Evolutionary conservation across 495 filamentous ascomycete genomes (phyloP), one percentile per base, ranked within the genome.

Genomic region (Xylaria acuta): DNA sequence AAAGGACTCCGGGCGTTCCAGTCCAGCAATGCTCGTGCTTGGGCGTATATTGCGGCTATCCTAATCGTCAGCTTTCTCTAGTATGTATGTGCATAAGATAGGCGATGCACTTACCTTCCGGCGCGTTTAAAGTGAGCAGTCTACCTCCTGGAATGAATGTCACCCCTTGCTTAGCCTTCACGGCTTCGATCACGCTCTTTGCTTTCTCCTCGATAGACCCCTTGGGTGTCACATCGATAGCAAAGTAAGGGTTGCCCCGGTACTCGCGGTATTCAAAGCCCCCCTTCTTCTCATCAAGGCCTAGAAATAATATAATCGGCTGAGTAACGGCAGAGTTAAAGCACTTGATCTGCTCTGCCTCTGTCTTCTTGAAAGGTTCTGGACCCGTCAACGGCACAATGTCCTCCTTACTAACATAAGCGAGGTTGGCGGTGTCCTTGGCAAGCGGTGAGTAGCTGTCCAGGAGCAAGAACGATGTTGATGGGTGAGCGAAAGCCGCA

Each of bases 1-100:
- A 94, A 98, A 45, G 90, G 93, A 78, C 97, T 98, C 58, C 95
- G 92, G 62, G 85, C 87, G 82, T 99, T 98, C 96, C 96, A 99
- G 83, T 98, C 96, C 38, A 95, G 79, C 47, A 97, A 82, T n/a
- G 93, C 90, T 74, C 95, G 92, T 3, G 94, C 92, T 77, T 96
- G 92, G n/a, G 93, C 97, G 77, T 93, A 94, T 54, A 97, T 93
- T 68, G 94, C 95, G 70, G 94, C 95, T 94, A 45, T 71, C 27
- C 34, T 40, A 43, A 5, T 34, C 60, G 25, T 74, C 1, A 75
- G 58, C 16, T 36, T 38, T 32, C 12, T 27, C n/a, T 2, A 22
- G 8, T 36, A 34, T 54, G 34, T 22, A 27, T 18, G 0, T 36
- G 16, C 12, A 32, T 43, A 25, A 58, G 5, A 65, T 20, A 74